Evolutionary conservation across 2,329 filamentous ascomycete species (phyloP), one percentile per base, ranked within the genome.

Genomic region (Botrytis medusae): DNA sequence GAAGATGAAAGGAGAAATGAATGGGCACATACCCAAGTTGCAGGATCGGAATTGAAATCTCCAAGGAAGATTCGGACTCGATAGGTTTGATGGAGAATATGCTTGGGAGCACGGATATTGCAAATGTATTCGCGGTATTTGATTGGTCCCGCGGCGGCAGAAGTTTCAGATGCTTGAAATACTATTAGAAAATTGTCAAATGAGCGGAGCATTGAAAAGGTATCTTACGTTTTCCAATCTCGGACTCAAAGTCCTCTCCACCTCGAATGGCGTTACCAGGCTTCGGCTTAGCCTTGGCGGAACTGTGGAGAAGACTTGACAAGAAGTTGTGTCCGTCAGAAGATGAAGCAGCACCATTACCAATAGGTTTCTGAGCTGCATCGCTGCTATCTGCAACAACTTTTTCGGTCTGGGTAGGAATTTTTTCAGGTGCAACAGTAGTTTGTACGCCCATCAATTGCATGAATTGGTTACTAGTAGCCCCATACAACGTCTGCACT

Each of bases 41-140:
- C 54, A 2, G 79, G 75, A 25, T 80, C 76, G 2, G 72, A 62
- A 51, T 77, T 69, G 71, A 83, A 82, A 12, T 78, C 77, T 7
- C 82, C 82, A 4, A 83, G 77, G 77, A 83, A 83, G 65, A 83
- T 72, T 73, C 82, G 79, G 29, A 83, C 79, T 57, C 78, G 79
- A 77, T 81, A 83, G 3, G 80, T 80, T 74, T 80, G 79, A 3
- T 75, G 75, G 48, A 83, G 78, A 25, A 79, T 77, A 69, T 82
- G 80, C 72, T 82, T 83, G 34, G 79, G 75, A 44, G 80, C 79
- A 70, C 80, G 80, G 70, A 83, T 75, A 69, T 83, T 82, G 46
- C 77, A 78, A 37, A 83, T 80, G 72, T 81, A 83, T 75, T 82
- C 79, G 1, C 75, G 77, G 73, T 81, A 82, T 40, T 76, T 69